These are phyloP conservation scores for Volvox africanus DNA, from an alignment of 139 green algal species.

Conservation along the genomic window DNA sequence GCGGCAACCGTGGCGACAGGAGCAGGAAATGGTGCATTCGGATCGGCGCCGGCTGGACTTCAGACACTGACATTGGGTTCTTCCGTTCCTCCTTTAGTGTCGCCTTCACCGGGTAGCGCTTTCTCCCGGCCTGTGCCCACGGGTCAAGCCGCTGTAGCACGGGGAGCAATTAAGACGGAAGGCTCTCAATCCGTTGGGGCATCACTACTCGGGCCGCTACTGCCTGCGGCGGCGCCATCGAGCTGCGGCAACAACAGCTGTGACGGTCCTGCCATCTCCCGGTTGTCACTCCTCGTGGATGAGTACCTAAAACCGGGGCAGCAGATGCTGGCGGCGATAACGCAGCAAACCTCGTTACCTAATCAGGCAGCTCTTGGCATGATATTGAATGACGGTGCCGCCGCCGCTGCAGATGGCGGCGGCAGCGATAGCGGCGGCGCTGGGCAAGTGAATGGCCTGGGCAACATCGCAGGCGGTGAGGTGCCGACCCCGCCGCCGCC, in stretches of 20 bases:
- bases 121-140: conserved; percentile 18
- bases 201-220: not conserved
- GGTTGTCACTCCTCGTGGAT: not conserved
- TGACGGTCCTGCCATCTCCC: not conserved
- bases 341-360: not conserved
- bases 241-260: too few relatives aligned
- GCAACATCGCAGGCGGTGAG: not conserved
- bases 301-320: conserved; percentile 32
- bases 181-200: not conserved
- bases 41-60: not conserved
- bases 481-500: not conserved
- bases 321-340: conserved; percentile 28
- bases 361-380: not conserved
- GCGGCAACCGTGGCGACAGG: not conserved
- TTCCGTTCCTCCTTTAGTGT: not conserved
- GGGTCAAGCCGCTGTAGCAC: not conserved
- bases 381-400: not conserved
- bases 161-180: not conserved
- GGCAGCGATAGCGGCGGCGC: not conserved
- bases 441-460: not conserved
- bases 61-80: not conserved
- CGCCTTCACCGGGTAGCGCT: not conserved
- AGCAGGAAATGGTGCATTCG: not conserved
- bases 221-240: not conserved
- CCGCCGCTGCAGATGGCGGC: not conserved